These are phyloP conservation scores for Globisporangium abappressorium DNA, from an alignment of 352 stramenopile species.

Conservation along the genomic window DNA sequence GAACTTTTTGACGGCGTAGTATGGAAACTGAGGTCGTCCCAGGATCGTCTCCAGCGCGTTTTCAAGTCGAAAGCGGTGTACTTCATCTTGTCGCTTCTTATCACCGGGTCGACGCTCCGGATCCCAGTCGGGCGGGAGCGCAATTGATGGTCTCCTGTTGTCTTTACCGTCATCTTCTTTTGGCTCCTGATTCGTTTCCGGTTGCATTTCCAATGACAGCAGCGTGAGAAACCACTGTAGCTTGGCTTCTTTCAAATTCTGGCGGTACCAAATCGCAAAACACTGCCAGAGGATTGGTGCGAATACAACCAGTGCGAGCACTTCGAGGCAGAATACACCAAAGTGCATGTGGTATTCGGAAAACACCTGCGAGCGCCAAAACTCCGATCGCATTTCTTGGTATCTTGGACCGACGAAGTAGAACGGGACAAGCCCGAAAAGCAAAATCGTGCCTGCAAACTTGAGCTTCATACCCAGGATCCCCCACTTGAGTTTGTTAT, in stretches of 20 bases:
- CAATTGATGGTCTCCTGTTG: background rate
- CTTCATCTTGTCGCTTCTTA: slow-evolving; percentile 12
- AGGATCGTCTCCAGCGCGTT: slow-evolving; percentile 41
- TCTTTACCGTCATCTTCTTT: background rate
- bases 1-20: slow-evolving; percentile 35
- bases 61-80: slow-evolving; percentile 32
- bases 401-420: slow-evolving; percentile 1
- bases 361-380: background rate
- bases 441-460: slow-evolving; percentile 9
- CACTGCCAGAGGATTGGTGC: slow-evolving; percentile 28
- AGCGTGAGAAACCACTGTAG: slow-evolving; percentile 40
- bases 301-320: slow-evolving; percentile 13
- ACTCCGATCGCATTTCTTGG: background rate
- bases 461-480: slow-evolving; percentile 15
- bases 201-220: slow-evolving; percentile 29
- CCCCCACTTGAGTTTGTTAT: slow-evolving; percentile 11
- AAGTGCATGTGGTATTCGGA: slow-evolving; percentile 6
- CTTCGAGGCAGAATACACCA: background rate
- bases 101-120: background rate
- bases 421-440: slow-evolving; percentile 7
- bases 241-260: slow-evolving; percentile 24
- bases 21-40: slow-evolving; percentile 25
- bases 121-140: background rate
- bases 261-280: slow-evolving; percentile 21
- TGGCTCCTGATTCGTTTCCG: background rate